These are phyloP conservation scores for Zalaria obscura DNA, from an alignment of 2,329 filamentous ascomycete species.

Conservation along the genomic window DNA sequence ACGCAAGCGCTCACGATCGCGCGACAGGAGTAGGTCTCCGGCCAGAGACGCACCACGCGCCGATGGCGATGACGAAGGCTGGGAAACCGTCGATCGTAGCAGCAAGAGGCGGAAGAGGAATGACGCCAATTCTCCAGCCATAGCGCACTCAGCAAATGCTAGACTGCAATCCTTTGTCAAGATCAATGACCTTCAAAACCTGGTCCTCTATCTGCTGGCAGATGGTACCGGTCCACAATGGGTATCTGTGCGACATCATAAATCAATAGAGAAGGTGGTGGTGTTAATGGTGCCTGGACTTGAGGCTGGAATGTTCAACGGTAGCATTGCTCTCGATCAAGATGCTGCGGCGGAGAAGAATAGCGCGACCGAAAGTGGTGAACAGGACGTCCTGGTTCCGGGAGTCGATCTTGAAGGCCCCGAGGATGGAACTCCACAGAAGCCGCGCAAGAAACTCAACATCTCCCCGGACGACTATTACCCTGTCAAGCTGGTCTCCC, in stretches of 20 bases:
- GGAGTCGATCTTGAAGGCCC: not conserved
- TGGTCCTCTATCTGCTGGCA: conserved; percentile 47
- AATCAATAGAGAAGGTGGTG: conserved; percentile 57
- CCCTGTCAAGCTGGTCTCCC: conserved; percentile 26
- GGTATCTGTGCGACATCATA: conserved; percentile 44
- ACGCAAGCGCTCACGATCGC: not conserved
- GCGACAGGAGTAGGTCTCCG: not conserved
- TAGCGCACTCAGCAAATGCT: conserved; percentile 39
- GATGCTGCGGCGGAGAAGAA: not conserved
- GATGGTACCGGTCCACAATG: conserved; percentile 48
- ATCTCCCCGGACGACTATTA: conserved; percentile 36
- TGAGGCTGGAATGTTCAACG: conserved; percentile 78
- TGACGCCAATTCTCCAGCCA: conserved; percentile 35
- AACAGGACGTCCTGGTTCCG: not conserved
- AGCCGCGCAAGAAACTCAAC: conserved; percentile 11
- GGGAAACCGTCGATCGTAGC: conserved; percentile 13
- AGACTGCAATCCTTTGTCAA: conserved; percentile 41
- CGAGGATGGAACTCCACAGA: not conserved
- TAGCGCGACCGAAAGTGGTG: not conserved
- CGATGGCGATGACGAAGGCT: conserved; percentile 8
- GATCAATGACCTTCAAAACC: conserved; percentile 42
- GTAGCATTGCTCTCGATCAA: conserved; percentile 25
- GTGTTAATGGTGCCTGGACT: conserved; percentile 84
- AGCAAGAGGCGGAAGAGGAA: conserved; percentile 18
- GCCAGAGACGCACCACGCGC: not conserved